Evolutionary conservation across 2,329 filamentous ascomycete species (phyloP).

Genomic region (Aureobasidium sp.): DNA sequence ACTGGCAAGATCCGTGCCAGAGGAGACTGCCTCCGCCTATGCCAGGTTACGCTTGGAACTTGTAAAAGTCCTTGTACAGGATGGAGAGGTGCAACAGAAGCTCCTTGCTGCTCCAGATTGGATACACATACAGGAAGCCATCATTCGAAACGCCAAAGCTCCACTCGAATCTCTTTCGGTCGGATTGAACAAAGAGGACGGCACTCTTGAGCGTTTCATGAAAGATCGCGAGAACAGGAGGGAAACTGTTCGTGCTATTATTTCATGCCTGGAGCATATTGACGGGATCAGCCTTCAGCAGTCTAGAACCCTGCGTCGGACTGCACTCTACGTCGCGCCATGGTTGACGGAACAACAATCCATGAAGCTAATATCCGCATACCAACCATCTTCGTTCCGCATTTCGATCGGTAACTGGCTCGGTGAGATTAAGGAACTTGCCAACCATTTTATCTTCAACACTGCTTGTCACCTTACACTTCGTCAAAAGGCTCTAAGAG

Average conservation of each 20-base stretch:
- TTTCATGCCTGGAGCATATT: constrained; percentile 2
- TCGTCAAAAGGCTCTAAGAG: constrained; percentile 7
- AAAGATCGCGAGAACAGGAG: constrained; percentile 3
- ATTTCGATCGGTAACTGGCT: constrained; percentile 15
- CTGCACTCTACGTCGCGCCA: constrained; percentile 1
- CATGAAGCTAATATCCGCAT: constrained; percentile 10
- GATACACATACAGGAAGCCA: constrained; percentile 13
- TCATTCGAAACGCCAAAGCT: constrained; percentile 6
- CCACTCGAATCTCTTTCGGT: background rate
- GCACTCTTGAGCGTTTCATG: constrained; percentile 4
- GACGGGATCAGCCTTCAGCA: constrained; percentile 11
- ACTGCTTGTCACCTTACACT: background rate
- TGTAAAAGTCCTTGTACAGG: background rate
- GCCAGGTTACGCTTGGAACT: constrained; percentile 5
- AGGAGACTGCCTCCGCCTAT: background rate
- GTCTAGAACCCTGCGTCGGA: constrained; percentile 1
- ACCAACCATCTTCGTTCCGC: constrained; percentile 14
- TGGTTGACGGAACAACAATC: constrained; percentile 11
- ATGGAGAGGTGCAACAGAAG: constrained; percentile 2
- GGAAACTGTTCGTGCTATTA: background rate
- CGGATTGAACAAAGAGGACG: background rate
- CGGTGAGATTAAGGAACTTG: constrained; percentile 9
- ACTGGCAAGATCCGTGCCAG: constrained; percentile 4
- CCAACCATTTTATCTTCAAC: constrained; percentile 5
- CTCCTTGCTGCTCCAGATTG: constrained; percentile 7